Evolutionary conservation across 2,329 filamentous ascomycete genomes (phyloP).

Genomic region (Pezicula carpinea): DNA sequence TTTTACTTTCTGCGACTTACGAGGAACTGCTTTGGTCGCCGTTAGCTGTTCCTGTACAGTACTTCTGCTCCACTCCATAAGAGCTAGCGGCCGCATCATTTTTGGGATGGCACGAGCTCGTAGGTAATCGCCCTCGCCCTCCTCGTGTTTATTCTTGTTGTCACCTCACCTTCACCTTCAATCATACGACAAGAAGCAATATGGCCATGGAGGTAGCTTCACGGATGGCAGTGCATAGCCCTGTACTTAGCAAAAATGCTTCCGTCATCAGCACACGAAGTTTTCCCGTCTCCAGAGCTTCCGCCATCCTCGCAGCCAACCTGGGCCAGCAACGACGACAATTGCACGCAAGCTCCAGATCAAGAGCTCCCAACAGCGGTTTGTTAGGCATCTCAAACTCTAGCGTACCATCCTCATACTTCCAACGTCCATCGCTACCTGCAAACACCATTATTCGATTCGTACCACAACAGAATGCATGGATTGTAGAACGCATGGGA

Average conservation of each 20-base stretch:
- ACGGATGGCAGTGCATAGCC: slow-evolving; percentile 17
- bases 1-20: too few relatives aligned
- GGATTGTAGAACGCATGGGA: slow-evolving; percentile 99
- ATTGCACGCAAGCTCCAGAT: slow-evolving; percentile 19
- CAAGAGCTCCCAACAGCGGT: slow-evolving; percentile 22
- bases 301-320: slow-evolving; percentile 13
- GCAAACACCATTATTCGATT: slow-evolving; percentile 95
- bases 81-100: too few relatives aligned
- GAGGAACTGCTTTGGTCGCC: too few relatives aligned
- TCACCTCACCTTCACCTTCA: too few relatives aligned
- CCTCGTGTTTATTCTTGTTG: too few relatives aligned
- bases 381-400: slow-evolving; percentile 29
- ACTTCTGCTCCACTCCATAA: too few relatives aligned
- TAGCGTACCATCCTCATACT: slow-evolving; percentile 66
- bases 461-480: slow-evolving; percentile 98
- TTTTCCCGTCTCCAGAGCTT: slow-evolving; percentile 15
- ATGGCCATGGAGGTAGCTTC: slow-evolving; percentile 17
- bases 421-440: slow-evolving; percentile 69
- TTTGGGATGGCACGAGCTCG: too few relatives aligned
- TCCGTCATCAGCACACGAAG: slow-evolving; percentile 12
- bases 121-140: too few relatives aligned
- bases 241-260: slow-evolving; percentile 16
- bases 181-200: too few relatives aligned
- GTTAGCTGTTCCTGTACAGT: too few relatives aligned
- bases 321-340: slow-evolving; percentile 21